These are phyloP conservation scores for Monilinia fructicola DNA, from an alignment of 2,329 filamentous ascomycete species.

Conservation along the genomic window DNA sequence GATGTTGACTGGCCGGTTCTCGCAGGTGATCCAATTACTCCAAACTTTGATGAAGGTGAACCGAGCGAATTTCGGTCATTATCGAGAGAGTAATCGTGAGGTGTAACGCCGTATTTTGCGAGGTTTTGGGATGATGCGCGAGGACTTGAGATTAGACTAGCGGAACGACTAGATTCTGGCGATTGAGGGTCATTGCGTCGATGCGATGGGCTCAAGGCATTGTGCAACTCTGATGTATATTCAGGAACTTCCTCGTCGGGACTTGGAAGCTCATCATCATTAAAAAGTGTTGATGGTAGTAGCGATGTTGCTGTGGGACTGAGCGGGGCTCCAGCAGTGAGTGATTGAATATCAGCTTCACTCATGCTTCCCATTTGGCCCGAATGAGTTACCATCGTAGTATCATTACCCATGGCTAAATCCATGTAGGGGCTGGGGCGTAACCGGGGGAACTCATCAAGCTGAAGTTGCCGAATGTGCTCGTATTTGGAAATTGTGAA, in stretches of 20 bases:
- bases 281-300: conserved; percentile 65
- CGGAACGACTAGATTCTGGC: conserved; percentile 56
- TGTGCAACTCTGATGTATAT: conserved; percentile 39
- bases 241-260: conserved; percentile 36
- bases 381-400: conserved; percentile 36
- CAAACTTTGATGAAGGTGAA: conserved; percentile 36
- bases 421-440: conserved; percentile 53
- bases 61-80: conserved; percentile 35
- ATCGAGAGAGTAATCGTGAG: conserved; percentile 34
- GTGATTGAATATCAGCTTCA: conserved; percentile 60
- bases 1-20: conserved; percentile 46
- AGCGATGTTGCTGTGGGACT: conserved; percentile 75
- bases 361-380: conserved; percentile 49
- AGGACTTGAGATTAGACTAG: conserved; percentile 60
- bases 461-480: conserved; percentile 46
- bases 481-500: conserved; percentile 41
- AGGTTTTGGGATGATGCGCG: conserved; percentile 60
- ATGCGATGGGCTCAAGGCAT: conserved; percentile 43
- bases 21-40: conserved; percentile 37
- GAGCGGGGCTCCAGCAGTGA: conserved; percentile 67
- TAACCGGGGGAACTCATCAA: conserved; percentile 46
- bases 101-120: conserved; percentile 47
- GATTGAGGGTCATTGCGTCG: conserved; percentile 55
- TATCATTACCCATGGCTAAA: conserved; percentile 37
- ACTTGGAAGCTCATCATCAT: conserved; percentile 58